Base-by-base conservation (phyloP, 257 asterid genomes). In the Gardenia jasminoides region DNA sequence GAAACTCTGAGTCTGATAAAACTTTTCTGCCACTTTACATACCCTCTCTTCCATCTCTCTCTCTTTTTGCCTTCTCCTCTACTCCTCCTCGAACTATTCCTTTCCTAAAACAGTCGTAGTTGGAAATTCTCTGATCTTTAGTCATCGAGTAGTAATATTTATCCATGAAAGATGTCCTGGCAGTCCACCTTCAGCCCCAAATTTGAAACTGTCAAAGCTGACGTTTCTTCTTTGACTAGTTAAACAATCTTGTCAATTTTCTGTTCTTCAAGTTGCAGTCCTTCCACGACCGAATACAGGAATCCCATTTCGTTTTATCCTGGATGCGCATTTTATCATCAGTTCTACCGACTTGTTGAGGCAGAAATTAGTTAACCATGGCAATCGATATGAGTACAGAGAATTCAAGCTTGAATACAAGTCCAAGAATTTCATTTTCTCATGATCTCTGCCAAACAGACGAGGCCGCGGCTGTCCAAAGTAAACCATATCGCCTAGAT, bases 401-500 rank as follows among this genome's bases (percentile, higher is more conserved):
- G 61, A 71, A 61, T 68, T 76, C 90, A 52, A 83, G 81, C 70
- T 79, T 74, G 59, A 52, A 36, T 64, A 61, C 83, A 26, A 81
- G 86, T 82, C 91, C 91, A 82, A 86, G 87, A 80, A 85, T 83
- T 74, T 85, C 88, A 48, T 85, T 85, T 64, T 88, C 91, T 64
- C 79, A 80, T 61, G 79, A 86, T 82, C 89, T 83, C 56, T 50
- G 52, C 64, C 80, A 73, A 31, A 47, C 56, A 16, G 78, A 78
- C 48, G 67, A 72, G 61, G 61, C 59, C 41, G 33, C 75, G 13
- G 17, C 44, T 39, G 17, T 59, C 22, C 72, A 82, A 59, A 75
- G 78, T 46, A 44, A 56, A 22, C 70, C 69, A 22, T 79, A 6
- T 47, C 75, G 79, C 59, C 47, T 67, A 24, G 88, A 80, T 68